A percentile compares a stretch with the other conserved stretches of the same genome.
These are phyloP conservation scores for Chionographis japonica DNA, from an alignment of 106 monocot genomes.

Conservation along the genomic window DNA sequence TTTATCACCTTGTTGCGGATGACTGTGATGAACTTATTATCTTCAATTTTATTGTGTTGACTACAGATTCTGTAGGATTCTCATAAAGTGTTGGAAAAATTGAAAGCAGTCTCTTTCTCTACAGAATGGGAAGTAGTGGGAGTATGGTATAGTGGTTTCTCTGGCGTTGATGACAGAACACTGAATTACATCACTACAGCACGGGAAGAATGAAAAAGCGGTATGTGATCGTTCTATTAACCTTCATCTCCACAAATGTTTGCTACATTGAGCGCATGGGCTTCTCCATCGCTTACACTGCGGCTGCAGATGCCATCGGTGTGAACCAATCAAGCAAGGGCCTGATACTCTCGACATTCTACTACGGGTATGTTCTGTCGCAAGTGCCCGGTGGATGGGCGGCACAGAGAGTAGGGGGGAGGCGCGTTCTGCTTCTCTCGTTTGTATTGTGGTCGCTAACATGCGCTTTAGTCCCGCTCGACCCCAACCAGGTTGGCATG, in stretches of 20 bases:
- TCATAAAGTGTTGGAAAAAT: too few species aligned
- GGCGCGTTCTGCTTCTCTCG: slow-evolving; percentile 73
- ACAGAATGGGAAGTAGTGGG: too few species aligned
- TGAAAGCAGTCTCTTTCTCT: too few species aligned
- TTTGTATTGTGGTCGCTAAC: slow-evolving; percentile 81
- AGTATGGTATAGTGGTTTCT: too few species aligned
- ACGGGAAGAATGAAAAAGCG: slow-evolving; percentile 22
- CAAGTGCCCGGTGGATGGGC: slow-evolving; percentile 93
- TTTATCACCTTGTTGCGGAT: too few species aligned
- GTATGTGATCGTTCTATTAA: slow-evolving; percentile 50
- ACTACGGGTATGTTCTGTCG: slow-evolving; percentile 84
- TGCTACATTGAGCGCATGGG: slow-evolving; percentile 81
- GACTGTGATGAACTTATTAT: too few species aligned
- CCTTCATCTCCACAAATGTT: slow-evolving; percentile 71
- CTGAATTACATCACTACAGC: too few species aligned
- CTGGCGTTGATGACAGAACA: too few species aligned
- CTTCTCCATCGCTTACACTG: slow-evolving; percentile 89
- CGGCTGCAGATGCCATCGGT: slow-evolving; percentile 62
- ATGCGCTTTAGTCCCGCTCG: slow-evolving; percentile 67
- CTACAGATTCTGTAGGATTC: too few species aligned
- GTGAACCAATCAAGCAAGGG: slow-evolving; percentile 84
- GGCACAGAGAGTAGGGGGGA: slow-evolving; percentile 70
- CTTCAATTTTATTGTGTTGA: too few species aligned
- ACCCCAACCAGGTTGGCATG: slow-evolving; percentile 36
- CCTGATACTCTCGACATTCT: slow-evolving; percentile 81